These are phyloP conservation scores for Fagus sylvatica DNA, from an alignment of 306 rosid species.

Conservation along the genomic window DNA sequence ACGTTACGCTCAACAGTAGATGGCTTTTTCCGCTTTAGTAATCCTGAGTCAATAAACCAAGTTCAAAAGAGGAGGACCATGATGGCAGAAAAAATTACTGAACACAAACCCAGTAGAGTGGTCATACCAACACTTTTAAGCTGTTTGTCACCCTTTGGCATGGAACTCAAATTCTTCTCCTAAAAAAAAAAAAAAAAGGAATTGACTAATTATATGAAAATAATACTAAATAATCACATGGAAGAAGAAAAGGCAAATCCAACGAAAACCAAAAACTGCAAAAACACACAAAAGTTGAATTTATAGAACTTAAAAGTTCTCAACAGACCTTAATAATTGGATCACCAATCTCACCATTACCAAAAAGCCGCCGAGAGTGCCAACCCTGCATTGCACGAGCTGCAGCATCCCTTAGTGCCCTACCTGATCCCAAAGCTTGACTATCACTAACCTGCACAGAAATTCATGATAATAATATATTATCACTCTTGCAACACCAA, in stretches of 20 bases:
- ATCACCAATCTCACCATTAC: slow-evolving; percentile 92
- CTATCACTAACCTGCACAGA: slow-evolving; percentile 3
- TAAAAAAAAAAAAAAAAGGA: slow-evolving; percentile 20
- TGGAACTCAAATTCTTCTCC: slow-evolving; percentile 70
- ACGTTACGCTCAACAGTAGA: slow-evolving; percentile 62
- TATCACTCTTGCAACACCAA: background rate
- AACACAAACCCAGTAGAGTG: slow-evolving; percentile 23
- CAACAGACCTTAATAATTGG: slow-evolving; percentile 81
- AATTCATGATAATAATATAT: background rate
- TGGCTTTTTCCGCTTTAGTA: slow-evolving; percentile 81
- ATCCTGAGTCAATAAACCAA: slow-evolving; percentile 48
- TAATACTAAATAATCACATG: background rate
- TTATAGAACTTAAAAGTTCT: background rate
- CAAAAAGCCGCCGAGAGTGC: slow-evolving; percentile 95
- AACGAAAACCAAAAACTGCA: background rate
- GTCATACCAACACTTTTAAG: slow-evolving; percentile 80
- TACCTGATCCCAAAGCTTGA: slow-evolving; percentile 83
- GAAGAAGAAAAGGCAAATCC: background rate
- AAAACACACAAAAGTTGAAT: background rate
- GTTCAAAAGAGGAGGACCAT: slow-evolving; percentile 9
- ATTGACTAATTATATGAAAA: slow-evolving; percentile 19
- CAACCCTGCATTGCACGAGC: slow-evolving; percentile 99
- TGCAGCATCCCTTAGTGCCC: slow-evolving; percentile 97
- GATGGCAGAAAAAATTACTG: background rate
- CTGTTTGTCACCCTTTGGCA: slow-evolving; percentile 95